Evolutionary conservation across 768 basidiomycete genomes (phyloP), one percentile per base, ranked within the genome.

Genomic region (Podaxis rugospora): DNA sequence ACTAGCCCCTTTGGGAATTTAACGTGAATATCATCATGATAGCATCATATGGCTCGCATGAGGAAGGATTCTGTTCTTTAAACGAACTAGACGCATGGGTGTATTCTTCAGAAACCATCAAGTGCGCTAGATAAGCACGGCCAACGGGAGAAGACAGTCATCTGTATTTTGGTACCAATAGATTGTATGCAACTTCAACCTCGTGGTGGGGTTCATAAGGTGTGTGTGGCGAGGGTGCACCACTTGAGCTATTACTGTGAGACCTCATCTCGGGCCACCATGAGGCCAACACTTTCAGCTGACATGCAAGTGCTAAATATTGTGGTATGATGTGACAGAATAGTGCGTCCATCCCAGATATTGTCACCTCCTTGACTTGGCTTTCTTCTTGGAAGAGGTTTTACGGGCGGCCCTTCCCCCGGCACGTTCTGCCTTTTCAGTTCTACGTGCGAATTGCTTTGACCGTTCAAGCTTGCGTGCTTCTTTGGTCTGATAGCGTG

Each of bases 401-500:
- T 54, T 55, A 23, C 55, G 63, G 49, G 49, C 16, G 5, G 60
- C 51, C 51, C 62, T 66, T 39, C 54, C 59, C 35, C 65, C 57
- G 13, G 63, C 63, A 21, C 51, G 57, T 14, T 55, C 60, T 35
- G 53, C 64, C 68, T 62, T 66, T 63, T 66, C 64, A 21, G 54
- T 47, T 57, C 63, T 63, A 16, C 59, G 64, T 35, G 53, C 51
- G 18, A 57, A 55, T 55, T 68, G 66, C 39, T 66, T 68, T 11
- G 53, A 25, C n/a, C 57, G 59, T 44, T 66, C 65, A 35, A 37
- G 35, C 62, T 61, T 64, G 46, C 53, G 61, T 36, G 50, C 60
- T 39, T 27, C 57, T 60, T 65, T 65, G 36, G 65, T 64, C 56
- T 67, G 63, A 49, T 66, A 67, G 55, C 57, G 62, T 51, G 64